These are phyloP conservation scores for Syzygium aqueum DNA, from an alignment of 345 rosid species.

Conservation along the genomic window DNA sequence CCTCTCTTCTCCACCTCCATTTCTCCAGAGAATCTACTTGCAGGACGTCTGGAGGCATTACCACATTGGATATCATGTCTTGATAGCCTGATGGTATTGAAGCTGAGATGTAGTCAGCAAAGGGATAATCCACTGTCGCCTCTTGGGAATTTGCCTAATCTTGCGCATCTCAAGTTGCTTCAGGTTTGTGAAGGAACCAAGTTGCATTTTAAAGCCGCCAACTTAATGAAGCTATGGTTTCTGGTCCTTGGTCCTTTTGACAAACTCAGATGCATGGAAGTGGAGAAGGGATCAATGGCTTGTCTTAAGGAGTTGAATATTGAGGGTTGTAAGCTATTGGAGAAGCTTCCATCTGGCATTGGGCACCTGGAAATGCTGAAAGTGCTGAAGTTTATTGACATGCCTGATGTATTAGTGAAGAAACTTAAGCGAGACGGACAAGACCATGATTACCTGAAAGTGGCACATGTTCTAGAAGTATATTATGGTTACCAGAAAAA, in stretches of 20 bases:
- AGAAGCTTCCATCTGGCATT: conserved; percentile 16
- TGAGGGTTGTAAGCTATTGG: conserved; percentile 8
- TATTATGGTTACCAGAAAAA: conserved; percentile 8
- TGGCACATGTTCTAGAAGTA: conserved; percentile 17
- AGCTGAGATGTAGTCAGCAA: conserved; percentile 13
- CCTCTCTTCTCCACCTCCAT: conserved; percentile 9
- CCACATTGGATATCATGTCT: conserved; percentile 17
- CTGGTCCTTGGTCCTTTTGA: conserved; percentile 20
- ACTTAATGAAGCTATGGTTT: conserved; percentile 15
- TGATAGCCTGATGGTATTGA: conserved; percentile 6
- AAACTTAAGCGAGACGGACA: background rate
- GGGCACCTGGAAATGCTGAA: conserved; percentile 15
- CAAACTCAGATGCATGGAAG: conserved; percentile 1
- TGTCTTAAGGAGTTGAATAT: conserved; percentile 10
- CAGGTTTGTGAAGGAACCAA: conserved; percentile 10
- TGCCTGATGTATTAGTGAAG: conserved; percentile 16
- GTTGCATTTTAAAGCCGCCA: conserved; percentile 8
- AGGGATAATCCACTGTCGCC: conserved; percentile 16
- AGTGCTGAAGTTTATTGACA: conserved; percentile 16
- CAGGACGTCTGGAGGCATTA: conserved; percentile 12
- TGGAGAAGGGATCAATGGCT: conserved; percentile 21
- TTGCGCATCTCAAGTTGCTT: conserved; percentile 20
- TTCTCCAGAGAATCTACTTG: conserved; percentile 16
- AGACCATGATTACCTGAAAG: conserved; percentile 8
- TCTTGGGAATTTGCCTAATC: conserved; percentile 17